A percentile compares a stretch with the other conserved stretches of the same genome.
phyloP scores from a whole-genome alignment of 2,329 filamentous ascomycete genomes.

The Aspergillus ochraceoroseus region DNA sequence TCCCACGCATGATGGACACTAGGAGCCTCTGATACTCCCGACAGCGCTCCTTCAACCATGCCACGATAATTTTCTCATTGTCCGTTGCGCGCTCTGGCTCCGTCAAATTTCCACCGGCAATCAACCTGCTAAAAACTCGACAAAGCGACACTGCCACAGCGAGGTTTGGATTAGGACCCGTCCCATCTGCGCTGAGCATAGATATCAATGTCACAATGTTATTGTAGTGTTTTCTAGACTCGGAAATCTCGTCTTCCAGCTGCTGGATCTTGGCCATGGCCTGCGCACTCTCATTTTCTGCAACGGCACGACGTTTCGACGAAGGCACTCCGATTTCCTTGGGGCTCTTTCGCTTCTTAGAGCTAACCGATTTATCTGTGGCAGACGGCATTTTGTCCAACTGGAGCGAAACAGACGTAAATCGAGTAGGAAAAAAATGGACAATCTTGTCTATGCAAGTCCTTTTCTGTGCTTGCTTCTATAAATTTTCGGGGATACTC shows the following conservation, averaged over 20 bases:
- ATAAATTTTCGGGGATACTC: conserved; percentile 30
- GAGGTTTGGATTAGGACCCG: conserved; percentile 54
- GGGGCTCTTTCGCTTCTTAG: conserved; percentile 41
- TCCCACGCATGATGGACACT: conserved; percentile 55
- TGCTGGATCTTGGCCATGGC: conserved; percentile 62
- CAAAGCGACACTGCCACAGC: conserved; percentile 76
- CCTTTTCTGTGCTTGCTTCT: background rate
- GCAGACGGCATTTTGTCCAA: conserved; percentile 28
- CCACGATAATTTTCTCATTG: conserved; percentile 67
- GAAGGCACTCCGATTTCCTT: conserved; percentile 36
- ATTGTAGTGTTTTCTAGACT: conserved; percentile 88
- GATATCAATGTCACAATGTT: conserved; percentile 71
- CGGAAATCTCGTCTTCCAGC: conserved; percentile 74
- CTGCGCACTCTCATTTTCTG: conserved; percentile 49
- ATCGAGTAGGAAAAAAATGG: conserved; percentile 1
- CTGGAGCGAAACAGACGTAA: conserved; percentile 25
- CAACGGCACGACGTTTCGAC: conserved; percentile 45
- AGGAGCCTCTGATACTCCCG: conserved; percentile 65
- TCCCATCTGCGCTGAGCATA: conserved; percentile 50
- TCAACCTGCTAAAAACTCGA: conserved; percentile 75
- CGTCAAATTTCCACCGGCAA: conserved; percentile 66
- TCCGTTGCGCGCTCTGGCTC: conserved; percentile 62
- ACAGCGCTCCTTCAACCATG: conserved; percentile 73
- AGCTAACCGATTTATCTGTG: conserved; percentile 22
- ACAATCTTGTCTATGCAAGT: background rate